Conservation (phyloP, 2,329 filamentous ascomycete species). For the Chaetomium olivaceum region DNA sequence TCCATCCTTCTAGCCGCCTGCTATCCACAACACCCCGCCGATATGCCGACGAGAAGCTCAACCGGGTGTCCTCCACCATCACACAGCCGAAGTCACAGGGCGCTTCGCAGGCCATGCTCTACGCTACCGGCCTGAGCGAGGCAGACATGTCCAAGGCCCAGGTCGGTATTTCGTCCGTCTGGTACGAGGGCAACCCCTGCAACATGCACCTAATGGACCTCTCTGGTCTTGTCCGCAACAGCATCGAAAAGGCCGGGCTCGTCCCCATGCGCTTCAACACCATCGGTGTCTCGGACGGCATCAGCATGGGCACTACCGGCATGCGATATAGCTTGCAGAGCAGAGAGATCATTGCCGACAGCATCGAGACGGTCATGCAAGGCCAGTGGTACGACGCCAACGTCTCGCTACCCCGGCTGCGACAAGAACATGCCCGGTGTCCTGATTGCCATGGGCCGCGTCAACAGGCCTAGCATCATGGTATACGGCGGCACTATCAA, state of each 20-base stretch:
- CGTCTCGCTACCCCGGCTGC: constrained; percentile 93
- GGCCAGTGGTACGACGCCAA: constrained; percentile 99
- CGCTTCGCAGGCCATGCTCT: constrained; percentile 98
- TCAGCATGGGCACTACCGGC: constrained; percentile 96
- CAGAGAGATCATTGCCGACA: constrained; percentile 94
- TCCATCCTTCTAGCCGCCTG: constrained; percentile 44
- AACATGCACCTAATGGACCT: constrained; percentile 98
- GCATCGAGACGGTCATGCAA: constrained; percentile 98
- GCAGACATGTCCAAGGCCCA: constrained; percentile 94
- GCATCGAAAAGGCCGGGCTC: constrained; percentile 69
- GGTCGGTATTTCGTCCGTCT: constrained; percentile 95
- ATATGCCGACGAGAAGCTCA: constrained; percentile 61
- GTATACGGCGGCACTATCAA: constrained; percentile 95
- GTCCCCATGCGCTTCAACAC: constrained; percentile 99
- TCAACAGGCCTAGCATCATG: constrained; percentile 95
- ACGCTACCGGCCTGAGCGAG: constrained; percentile 85
- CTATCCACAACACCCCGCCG: constrained; percentile 53
- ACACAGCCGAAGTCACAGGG: constrained; percentile 98
- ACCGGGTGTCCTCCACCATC: constrained; percentile 80
- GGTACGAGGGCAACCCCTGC: constrained; percentile 97
- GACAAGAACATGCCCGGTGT: constrained; percentile 99
- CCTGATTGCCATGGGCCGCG: constrained; percentile 87
- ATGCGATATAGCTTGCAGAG: constrained; percentile 97
- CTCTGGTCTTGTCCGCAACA: constrained; percentile 69
- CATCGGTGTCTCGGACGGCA: constrained; percentile 94